Conservation (phyloP, 192 early-diverging fungal species). For the Gryganskiella cystojenkinii region DNA sequence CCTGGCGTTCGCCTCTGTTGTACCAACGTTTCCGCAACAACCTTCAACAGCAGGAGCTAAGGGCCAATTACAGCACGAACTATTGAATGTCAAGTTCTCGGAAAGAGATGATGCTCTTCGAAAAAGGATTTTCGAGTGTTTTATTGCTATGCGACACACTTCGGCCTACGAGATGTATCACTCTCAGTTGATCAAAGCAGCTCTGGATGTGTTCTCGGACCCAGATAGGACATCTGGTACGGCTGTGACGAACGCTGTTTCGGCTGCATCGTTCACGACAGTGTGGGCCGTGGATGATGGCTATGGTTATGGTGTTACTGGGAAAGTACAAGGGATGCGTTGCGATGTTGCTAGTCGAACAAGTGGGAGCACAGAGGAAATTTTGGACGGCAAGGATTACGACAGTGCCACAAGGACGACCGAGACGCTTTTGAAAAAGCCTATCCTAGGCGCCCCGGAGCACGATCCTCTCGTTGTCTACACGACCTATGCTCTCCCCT, state of each 20-base stretch:
- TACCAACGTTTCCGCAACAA: conserved; percentile 59
- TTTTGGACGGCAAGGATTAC: conserved; percentile 49
- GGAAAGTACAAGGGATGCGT: conserved; percentile 60
- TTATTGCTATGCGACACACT: conserved; percentile 63
- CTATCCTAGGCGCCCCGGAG: conserved; percentile 67
- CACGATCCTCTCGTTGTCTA: conserved; percentile 70
- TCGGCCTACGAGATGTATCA: conserved; percentile 66
- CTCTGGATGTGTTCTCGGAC: conserved; percentile 61
- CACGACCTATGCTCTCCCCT: conserved; percentile 51
- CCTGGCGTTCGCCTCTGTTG: conserved; percentile 65
- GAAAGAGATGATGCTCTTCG: conserved; percentile 71
- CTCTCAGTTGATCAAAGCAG: conserved; percentile 56
- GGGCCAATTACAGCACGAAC: conserved; percentile 26
- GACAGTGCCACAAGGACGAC: conserved; percentile 39
- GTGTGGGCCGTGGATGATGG: conserved; percentile 68
- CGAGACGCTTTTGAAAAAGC: conserved; percentile 65
- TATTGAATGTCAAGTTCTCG: conserved; percentile 55
- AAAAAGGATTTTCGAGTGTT: conserved; percentile 79
- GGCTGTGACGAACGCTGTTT: conserved; percentile 56
- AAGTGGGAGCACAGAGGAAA: conserved; percentile 55
- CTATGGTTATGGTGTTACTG: conserved; percentile 67
- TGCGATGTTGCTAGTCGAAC: conserved; percentile 54
- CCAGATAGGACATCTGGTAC: conserved; percentile 64
- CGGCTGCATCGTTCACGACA: conserved; percentile 58
- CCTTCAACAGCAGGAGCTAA: conserved; percentile 39